phyloP scores from a whole-genome alignment of 495 filamentous ascomycete genomes.

The Penicillium paradoxum region DNA sequence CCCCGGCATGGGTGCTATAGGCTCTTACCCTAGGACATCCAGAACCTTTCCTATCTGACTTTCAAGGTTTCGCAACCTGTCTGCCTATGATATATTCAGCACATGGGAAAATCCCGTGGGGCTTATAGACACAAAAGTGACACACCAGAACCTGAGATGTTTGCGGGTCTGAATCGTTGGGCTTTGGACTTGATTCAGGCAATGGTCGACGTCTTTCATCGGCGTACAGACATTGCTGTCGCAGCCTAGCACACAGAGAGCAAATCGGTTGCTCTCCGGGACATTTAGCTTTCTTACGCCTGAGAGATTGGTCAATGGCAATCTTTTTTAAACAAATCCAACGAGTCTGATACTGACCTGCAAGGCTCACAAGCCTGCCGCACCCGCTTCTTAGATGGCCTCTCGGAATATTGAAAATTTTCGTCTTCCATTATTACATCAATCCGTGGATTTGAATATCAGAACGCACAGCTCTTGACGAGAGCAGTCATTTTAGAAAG shows the following conservation, averaged over 20 bases:
- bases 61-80: constrained; percentile 37
- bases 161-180: constrained; percentile 6
- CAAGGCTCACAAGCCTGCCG: constrained; percentile 46
- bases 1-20: neutral
- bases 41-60: constrained; percentile 36
- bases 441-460: neutral
- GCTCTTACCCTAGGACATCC: constrained; percentile 25
- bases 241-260: constrained; percentile 41
- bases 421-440: constrained; percentile 18
- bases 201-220: constrained; percentile 30
- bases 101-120: neutral
- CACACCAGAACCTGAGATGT: constrained; percentile 22
- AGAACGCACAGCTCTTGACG: neutral
- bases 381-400: constrained; percentile 36
- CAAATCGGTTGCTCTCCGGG: constrained; percentile 46
- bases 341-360: constrained; percentile 27
- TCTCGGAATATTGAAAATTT: constrained; percentile 18
- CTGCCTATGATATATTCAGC: constrained; percentile 29
- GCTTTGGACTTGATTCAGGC: constrained; percentile 9
- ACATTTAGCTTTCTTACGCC: constrained; percentile 48
- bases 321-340: neutral
- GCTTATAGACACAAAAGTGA: neutral
- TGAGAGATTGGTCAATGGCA: constrained; percentile 13
- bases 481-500: neutral
- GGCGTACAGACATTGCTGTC: constrained; percentile 39